A percentile compares a stretch with the other conserved stretches of the same genome.
These are phyloP conservation scores for Papiliotrema laurentii DNA, from an alignment of 1,284 basidiomycete species.

Conservation along the genomic window DNA sequence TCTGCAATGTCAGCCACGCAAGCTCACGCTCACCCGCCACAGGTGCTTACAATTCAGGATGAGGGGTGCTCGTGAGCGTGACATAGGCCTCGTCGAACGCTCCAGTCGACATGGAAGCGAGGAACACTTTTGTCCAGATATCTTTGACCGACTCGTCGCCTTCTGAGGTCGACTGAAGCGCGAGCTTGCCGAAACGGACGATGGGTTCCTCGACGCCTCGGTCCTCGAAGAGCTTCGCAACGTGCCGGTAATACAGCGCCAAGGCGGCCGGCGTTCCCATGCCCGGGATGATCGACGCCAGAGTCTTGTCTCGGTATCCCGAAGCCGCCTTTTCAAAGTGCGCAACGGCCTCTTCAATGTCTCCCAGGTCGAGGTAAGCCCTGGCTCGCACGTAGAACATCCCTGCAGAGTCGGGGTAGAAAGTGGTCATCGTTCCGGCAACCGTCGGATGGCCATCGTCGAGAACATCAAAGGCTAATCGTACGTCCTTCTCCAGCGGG, in stretches of 20 bases:
- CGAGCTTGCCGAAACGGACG: slow-evolving; percentile 67
- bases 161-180: slow-evolving; percentile 53
- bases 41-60: slow-evolving; percentile 65
- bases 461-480: slow-evolving; percentile 66
- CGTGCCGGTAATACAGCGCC: slow-evolving; percentile 71
- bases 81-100: slow-evolving; percentile 82
- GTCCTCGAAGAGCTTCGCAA: slow-evolving; percentile 66
- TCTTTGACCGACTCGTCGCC: slow-evolving; percentile 56
- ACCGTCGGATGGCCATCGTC: slow-evolving; percentile 61
- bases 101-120: slow-evolving; percentile 65
- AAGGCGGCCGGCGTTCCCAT: slow-evolving; percentile 58
- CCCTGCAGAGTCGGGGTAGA: slow-evolving; percentile 70
- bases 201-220: slow-evolving; percentile 59
- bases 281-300: slow-evolving; percentile 61
- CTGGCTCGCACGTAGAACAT: slow-evolving; percentile 68
- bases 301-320: slow-evolving; percentile 62
- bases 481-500: slow-evolving; percentile 53
- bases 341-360: slow-evolving; percentile 66
- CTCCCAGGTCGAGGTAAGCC: slow-evolving; percentile 64
- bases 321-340: slow-evolving; percentile 71
- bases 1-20: slow-evolving; percentile 49
- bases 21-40: neutral
- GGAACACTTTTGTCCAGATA: slow-evolving; percentile 74
- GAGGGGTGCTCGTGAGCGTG: slow-evolving; percentile 66
- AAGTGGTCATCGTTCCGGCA: slow-evolving; percentile 62